A percentile compares a stretch with the other conserved stretches of the same genome.
Evolutionary conservation across 768 basidiomycete genomes (phyloP).

Genomic region (Lenzites betulinus): DNA sequence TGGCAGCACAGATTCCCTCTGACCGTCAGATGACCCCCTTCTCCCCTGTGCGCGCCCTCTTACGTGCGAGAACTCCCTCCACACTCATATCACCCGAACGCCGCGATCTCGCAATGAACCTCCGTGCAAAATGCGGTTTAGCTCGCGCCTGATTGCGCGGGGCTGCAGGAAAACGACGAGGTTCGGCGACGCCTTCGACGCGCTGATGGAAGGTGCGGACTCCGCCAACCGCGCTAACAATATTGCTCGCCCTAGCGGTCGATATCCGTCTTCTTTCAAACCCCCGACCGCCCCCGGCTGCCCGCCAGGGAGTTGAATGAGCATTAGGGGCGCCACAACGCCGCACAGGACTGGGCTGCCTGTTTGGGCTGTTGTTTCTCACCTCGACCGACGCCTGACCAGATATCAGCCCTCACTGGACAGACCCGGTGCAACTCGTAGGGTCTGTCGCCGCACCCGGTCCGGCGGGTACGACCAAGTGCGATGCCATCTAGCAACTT

Average conservation of each 20-base stretch:
- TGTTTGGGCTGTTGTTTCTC: not conserved
- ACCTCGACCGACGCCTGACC: too few species aligned
- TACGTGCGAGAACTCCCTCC: conserved; percentile 3
- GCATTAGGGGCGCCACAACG: too few species aligned
- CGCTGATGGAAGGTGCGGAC: conserved; percentile 1
- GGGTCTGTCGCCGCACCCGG: too few species aligned
- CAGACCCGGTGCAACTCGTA: too few species aligned
- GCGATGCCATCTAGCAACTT: not conserved
- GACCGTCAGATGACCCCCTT: conserved; percentile 11
- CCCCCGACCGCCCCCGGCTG: too few species aligned
- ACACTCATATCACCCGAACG: conserved; percentile 1
- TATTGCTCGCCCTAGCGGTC: not conserved
- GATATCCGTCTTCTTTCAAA: not conserved
- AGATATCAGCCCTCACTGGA: too few species aligned
- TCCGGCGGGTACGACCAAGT: not conserved
- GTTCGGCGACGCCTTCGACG: not conserved
- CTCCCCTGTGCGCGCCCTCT: not conserved
- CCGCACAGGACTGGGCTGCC: not conserved
- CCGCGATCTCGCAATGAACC: not conserved
- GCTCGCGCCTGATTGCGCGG: not conserved
- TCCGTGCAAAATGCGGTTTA: not conserved
- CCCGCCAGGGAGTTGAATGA: too few species aligned
- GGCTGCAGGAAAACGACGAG: not conserved
- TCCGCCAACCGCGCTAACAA: not conserved
- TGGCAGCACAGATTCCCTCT: conserved; percentile 1